These are phyloP conservation scores for Linaria vulgaris DNA, from an alignment of 257 asterid species.

Conservation along the genomic window DNA sequence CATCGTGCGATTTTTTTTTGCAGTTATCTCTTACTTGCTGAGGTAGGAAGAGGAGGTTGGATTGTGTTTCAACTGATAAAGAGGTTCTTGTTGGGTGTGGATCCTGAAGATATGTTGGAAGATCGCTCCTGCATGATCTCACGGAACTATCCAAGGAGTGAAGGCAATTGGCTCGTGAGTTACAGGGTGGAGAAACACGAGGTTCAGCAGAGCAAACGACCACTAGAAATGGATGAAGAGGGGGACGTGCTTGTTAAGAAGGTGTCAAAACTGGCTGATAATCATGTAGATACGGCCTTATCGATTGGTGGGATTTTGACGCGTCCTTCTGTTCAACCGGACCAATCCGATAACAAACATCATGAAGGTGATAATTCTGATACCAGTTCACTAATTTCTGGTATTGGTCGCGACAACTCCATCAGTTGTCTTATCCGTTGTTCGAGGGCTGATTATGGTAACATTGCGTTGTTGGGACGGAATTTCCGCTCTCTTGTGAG, in stretches of 20 bases:
- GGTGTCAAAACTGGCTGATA: constrained; percentile 41
- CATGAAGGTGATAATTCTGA: constrained; percentile 52
- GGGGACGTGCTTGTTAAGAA: constrained; percentile 39
- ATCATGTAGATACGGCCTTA: constrained; percentile 26
- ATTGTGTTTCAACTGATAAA: constrained; percentile 20
- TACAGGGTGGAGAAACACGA: constrained; percentile 49
- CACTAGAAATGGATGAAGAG: constrained; percentile 46
- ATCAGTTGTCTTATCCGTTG: constrained; percentile 67
- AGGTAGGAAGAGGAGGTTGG: constrained; percentile 15
- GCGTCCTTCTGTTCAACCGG: constrained; percentile 16
- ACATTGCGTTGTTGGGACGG: constrained; percentile 66
- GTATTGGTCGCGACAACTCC: constrained; percentile 81
- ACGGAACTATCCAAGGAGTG: constrained; percentile 55
- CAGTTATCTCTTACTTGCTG: constrained; percentile 11
- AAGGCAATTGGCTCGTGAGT: constrained; percentile 62
- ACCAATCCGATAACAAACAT: constrained; percentile 31
- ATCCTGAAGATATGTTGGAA: constrained; percentile 69
- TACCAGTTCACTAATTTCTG: constrained; percentile 60
- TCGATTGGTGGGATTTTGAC: constrained; percentile 34
- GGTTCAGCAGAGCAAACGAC: constrained; percentile 48
- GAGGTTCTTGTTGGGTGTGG: constrained; percentile 29
- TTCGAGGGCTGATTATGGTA: constrained; percentile 88
- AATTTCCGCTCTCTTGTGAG: constrained; percentile 70
- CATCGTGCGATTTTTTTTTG: constrained; percentile 32
- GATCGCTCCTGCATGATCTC: constrained; percentile 70